Conservation (phyloP, 2,329 filamentous ascomycete species). For the Rutstroemia sp. region DNA sequence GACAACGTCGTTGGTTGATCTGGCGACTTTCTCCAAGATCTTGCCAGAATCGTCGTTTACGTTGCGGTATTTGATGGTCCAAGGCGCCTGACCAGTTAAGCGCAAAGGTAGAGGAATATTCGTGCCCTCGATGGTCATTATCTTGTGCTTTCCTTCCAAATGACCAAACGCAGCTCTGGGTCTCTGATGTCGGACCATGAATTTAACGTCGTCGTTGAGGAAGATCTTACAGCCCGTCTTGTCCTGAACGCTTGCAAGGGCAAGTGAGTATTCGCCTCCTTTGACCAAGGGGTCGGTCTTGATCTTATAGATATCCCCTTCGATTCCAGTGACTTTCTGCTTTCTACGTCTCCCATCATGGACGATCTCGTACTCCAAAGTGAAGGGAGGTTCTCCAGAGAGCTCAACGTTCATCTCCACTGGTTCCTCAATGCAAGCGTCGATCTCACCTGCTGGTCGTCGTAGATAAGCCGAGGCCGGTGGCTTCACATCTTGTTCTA, state of each 20-base stretch:
- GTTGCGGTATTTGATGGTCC: slow-evolving; percentile 72
- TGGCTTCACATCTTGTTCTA: slow-evolving; percentile 90
- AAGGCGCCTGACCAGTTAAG: slow-evolving; percentile 78
- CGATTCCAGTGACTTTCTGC: slow-evolving; percentile 56
- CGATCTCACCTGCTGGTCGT: slow-evolving; percentile 45
- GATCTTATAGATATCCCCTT: slow-evolving; percentile 58
- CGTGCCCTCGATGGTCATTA: slow-evolving; percentile 71
- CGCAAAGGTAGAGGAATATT: slow-evolving; percentile 71
- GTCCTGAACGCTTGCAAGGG: slow-evolving; percentile 80
- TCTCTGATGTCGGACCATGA: slow-evolving; percentile 80
- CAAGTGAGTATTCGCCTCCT: slow-evolving; percentile 85
- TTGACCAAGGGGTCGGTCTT: slow-evolving; percentile 65
- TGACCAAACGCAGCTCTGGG: slow-evolving; percentile 81
- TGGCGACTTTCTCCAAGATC: slow-evolving; percentile 38
- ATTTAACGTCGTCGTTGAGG: slow-evolving; percentile 75
- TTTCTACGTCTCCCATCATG: slow-evolving; percentile 80
- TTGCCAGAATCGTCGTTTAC: slow-evolving; percentile 42
- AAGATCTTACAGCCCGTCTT: slow-evolving; percentile 79
- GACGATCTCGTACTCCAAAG: slow-evolving; percentile 84
- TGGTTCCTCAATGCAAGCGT: slow-evolving; percentile 76
- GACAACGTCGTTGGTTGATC: slow-evolving; percentile 61
- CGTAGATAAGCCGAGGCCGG: slow-evolving; percentile 73
- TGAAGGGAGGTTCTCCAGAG: slow-evolving; percentile 79
- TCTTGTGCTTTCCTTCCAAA: slow-evolving; percentile 69
- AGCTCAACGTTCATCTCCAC: slow-evolving; percentile 69